Evolutionary conservation across 352 stramenopile genomes (phyloP), one percentile per base, ranked within the genome.

Genomic region (Pythium grandisporangium): DNA sequence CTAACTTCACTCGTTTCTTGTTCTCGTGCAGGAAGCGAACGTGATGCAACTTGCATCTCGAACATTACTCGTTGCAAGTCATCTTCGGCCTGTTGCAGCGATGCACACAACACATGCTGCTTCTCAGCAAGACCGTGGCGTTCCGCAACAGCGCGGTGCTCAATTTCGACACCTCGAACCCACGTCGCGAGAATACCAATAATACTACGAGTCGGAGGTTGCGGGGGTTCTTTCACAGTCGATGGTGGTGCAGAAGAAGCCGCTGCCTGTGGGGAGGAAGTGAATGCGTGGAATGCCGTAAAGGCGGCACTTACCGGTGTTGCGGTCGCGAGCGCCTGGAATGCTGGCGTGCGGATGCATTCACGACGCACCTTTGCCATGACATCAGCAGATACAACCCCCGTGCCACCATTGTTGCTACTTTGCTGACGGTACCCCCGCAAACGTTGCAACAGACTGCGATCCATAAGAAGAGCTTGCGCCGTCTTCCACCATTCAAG

Each of bases 401-500:
- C n/a, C n/a, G n/a, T n/a, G n/a, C n/a, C n/a, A n/a, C n/a, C n/a
- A n/a, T n/a, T n/a, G n/a, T n/a, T n/a, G n/a, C n/a, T n/a, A 1
- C 30, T 37, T 16, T 75, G 67, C 16, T 81, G 61, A 0, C 64
- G 56, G 42, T 84, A 85, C 0, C 63, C 50, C 4, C 77, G 55
- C 24, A 91, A 42, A 6, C 67, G 62, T 27, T 73, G 68, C 14
- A 91, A 36, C 7, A 91, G 42, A 30, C 58, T 70, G 19, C 78
- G 68, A 47, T 91, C 75, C 75, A 91, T 91, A 13, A 91, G 56
- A 45, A 91, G 36, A 8, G 78, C 75, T 41, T 91, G 78, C 11
- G 68, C 66, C 0, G 74, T 76, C 38, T 86, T 84, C 77, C 74
- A 88, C 77, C 77, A 91, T 36, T 91, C 77, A 13, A 72, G 42